Base-by-base conservation (phyloP, 352 stramenopile species). In the Pythium aristosporum region DNA sequence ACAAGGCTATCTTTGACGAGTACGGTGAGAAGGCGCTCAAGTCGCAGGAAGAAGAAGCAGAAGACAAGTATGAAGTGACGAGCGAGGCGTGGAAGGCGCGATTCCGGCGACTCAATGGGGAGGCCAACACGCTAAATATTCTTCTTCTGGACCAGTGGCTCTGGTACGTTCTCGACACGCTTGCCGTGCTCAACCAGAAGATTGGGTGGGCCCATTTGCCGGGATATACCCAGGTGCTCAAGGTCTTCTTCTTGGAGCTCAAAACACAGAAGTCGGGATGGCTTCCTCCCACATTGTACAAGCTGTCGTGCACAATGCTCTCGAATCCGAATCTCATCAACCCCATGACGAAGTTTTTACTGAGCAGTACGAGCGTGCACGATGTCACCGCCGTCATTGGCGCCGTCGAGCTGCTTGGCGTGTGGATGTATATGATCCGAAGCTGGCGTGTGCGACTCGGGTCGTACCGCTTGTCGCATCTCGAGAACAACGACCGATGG, bases 341-440 rank as follows among this genome's bases (percentile, higher is more conserved):
- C 74, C 87, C 87, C 13, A 96, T 96, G 87, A 95, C 86, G 50
- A 96, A 91, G 65, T 95, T 96, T 48, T 56, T 96, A 43, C 55
- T 96, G 15, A 92, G 84, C 63, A 92, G 82, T 51, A 96, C 87
- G 9, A 96, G 79, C 39, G 86, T 96, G 5, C 87, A 96, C 60
- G 87, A 96, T 62, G 85, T 95, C 2, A 92, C 87, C 0, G 87
- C 84, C 8, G 87, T 96, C 8, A 96, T 94, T 36, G 87, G 86
- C 50, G 84, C 86, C 0, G 85, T 96, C 5, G 87, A 96, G 60
- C 76, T 96, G 21, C 76, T 96, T 12, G 87, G 87, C 12, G 87
- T 96, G 9, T 96, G 87, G 87, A 94, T 96, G 86, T 95, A 96
- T 61, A 95, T 96, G 86, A 96, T 96, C 65, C 81, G 87, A 81